Conservation (phyloP, 306 rosid genomes). For the Pachyrhizus erosus region DNA sequence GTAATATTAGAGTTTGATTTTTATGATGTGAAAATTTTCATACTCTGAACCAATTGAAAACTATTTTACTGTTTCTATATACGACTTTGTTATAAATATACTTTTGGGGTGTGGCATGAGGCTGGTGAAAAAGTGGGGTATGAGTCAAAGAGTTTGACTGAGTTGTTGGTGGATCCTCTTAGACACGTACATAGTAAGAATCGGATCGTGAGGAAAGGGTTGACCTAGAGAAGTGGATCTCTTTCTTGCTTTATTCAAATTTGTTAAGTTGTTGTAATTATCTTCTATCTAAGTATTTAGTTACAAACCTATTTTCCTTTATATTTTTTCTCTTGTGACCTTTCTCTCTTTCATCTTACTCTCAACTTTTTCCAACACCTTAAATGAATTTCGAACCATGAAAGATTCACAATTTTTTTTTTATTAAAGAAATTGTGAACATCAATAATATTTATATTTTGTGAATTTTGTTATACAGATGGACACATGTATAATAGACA, state of each 20-base stretch:
- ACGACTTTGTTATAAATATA: too few species aligned
- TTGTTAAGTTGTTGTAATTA: background rate
- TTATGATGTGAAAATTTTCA: too few species aligned
- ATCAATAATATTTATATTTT: background rate
- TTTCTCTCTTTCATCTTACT: background rate
- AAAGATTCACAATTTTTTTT: background rate
- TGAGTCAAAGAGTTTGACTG: slow-evolving; percentile 15
- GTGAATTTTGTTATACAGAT: background rate
- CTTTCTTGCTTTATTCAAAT: background rate
- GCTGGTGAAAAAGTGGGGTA: background rate
- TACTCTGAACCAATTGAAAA: too few species aligned
- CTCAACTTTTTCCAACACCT: background rate
- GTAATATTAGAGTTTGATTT: too few species aligned
- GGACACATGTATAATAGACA: too few species aligned
- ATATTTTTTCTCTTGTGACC: too few species aligned
- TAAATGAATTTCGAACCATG: background rate
- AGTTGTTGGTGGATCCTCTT: background rate
- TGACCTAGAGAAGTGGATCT: background rate
- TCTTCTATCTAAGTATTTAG: background rate
- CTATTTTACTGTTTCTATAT: too few species aligned
- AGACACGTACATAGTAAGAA: background rate
- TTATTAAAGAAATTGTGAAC: background rate
- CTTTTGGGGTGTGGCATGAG: background rate
- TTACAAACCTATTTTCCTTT: background rate
- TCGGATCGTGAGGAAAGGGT: background rate